Conservation (phyloP, 164 flowering plant species). For the Stephania cephalantha region DNA sequence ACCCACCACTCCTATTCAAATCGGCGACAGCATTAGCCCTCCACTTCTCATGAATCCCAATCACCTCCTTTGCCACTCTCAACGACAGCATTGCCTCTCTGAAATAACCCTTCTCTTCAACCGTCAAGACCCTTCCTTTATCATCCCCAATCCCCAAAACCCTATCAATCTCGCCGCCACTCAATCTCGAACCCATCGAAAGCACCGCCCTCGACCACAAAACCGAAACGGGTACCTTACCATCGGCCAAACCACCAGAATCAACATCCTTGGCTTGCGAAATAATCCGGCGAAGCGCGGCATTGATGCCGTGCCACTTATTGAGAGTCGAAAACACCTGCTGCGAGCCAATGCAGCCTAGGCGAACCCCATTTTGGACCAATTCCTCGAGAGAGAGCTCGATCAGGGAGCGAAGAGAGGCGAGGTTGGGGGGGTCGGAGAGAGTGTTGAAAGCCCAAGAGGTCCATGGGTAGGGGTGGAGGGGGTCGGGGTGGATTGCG, state of each 20-base stretch:
- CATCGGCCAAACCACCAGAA: background rate
- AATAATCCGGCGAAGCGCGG: constrained; percentile 48
- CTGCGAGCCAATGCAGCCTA: constrained; percentile 62
- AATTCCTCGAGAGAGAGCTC: constrained; percentile 69
- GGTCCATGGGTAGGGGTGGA: constrained; percentile 55
- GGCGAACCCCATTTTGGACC: constrained; percentile 47
- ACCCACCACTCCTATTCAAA: constrained; percentile 61
- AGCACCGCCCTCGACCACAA: constrained; percentile 80
- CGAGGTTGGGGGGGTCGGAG: constrained; percentile 36
- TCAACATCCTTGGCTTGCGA: background rate
- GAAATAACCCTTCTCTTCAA: constrained; percentile 56
- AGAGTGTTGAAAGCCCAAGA: constrained; percentile 50
- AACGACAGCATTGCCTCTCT: constrained; percentile 60
- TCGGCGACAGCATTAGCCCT: constrained; percentile 67
- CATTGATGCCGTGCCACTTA: constrained; percentile 66
- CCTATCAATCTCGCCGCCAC: constrained; percentile 41
- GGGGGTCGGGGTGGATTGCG: constrained; percentile 34
- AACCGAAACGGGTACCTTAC: constrained; percentile 29
- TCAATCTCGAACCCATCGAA: constrained; percentile 38
- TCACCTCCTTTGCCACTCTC: constrained; percentile 79
- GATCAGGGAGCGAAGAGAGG: constrained; percentile 41
- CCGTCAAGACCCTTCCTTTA: constrained; percentile 29
- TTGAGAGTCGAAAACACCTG: constrained; percentile 64
- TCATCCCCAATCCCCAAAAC: constrained; percentile 29
- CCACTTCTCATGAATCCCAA: constrained; percentile 61